Percentiles rank a stretch among this genome's conserved stretches.
Conservation (phyloP, 352 stramenopile genomes). For the Phytophthora sansomeana region DNA sequence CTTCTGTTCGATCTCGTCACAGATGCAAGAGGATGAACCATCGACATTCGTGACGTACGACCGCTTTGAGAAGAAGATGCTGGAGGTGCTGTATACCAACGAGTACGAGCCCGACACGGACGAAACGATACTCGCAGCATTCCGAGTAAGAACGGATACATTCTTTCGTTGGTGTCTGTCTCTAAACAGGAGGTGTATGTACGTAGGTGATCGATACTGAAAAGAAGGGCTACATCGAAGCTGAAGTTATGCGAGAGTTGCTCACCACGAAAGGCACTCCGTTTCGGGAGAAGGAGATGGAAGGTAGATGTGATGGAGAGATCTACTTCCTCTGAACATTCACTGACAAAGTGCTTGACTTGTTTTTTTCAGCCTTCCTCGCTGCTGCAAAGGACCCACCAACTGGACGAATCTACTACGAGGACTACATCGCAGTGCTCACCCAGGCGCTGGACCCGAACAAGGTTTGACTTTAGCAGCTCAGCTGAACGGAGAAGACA, state of each 20-base stretch:
- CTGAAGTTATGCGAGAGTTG: constrained; percentile 88
- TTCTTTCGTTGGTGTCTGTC: background rate
- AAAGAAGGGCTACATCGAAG: constrained; percentile 91
- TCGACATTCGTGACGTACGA: constrained; percentile 91
- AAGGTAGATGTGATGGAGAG: constrained; percentile 42
- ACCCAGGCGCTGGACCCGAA: constrained; percentile 63
- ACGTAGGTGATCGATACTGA: constrained; percentile 73
- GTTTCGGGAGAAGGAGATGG: constrained; percentile 93
- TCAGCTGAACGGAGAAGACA: background rate
- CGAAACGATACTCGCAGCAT: constrained; percentile 88
- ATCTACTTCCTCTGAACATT: background rate
- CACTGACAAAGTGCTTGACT: background rate
- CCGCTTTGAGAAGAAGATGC: constrained; percentile 95
- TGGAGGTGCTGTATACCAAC: constrained; percentile 90
- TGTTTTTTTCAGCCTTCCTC: constrained; percentile 72
- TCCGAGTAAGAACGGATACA: constrained; percentile 41
- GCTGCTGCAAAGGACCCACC: constrained; percentile 81
- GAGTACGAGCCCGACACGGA: constrained; percentile 91
- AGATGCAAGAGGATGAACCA: constrained; percentile 92
- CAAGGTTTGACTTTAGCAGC: constrained; percentile 25
- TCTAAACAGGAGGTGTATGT: background rate
- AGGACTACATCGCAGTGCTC: constrained; percentile 91
- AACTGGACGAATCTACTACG: constrained; percentile 92
- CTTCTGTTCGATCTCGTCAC: background rate
- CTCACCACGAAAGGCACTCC: constrained; percentile 90